Conservation (phyloP, 83 land plant genomes). For the Thuja plicata region DNA sequence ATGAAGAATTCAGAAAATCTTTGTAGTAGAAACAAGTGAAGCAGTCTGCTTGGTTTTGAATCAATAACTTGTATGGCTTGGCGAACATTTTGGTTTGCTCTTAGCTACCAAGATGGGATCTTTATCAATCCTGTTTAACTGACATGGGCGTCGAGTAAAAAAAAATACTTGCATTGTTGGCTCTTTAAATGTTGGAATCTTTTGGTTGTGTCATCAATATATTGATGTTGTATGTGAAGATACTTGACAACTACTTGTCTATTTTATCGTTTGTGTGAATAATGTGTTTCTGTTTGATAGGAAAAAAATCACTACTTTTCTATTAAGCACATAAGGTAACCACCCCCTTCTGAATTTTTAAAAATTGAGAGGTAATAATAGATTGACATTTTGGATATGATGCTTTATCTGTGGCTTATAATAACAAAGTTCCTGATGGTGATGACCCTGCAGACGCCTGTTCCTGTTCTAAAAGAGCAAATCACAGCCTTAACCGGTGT, state of each 20-base stretch:
- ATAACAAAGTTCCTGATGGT: background rate
- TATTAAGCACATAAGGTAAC: background rate
- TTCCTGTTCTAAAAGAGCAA: conserved; percentile 12
- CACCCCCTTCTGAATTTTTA: background rate
- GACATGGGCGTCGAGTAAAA: background rate
- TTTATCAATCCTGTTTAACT: background rate
- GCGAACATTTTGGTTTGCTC: background rate
- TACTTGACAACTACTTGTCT: background rate
- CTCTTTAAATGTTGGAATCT: background rate
- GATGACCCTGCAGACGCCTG: background rate
- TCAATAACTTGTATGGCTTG: background rate
- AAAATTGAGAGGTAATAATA: background rate
- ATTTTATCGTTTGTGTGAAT: background rate
- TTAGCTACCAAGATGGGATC: background rate
- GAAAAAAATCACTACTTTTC: background rate
- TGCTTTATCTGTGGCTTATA: background rate
- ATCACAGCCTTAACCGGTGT: background rate
- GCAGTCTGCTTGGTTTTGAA: background rate
- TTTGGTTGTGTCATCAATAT: background rate
- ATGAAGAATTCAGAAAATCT: background rate
- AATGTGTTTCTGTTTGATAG: background rate
- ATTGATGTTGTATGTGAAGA: background rate
- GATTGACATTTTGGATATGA: background rate
- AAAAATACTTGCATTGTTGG: background rate
- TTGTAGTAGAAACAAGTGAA: background rate